Base-by-base conservation (phyloP, 1,284 basidiomycete genomes). In the Moniliella sp. region DNA sequence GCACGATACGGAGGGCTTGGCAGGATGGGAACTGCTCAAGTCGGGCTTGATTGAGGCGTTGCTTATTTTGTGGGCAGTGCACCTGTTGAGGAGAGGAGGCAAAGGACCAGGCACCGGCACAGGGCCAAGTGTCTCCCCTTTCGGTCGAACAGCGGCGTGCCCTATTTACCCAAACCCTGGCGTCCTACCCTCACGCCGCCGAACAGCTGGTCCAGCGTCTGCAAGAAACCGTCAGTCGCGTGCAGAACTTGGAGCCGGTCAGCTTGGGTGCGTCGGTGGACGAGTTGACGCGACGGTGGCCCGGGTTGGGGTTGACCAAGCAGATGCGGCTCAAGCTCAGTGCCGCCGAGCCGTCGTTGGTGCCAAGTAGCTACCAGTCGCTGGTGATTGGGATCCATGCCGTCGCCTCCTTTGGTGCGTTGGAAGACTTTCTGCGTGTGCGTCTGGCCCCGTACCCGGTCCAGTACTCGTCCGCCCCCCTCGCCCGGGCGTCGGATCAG, bases 21-120 rank as follows among this genome's bases (percentile, higher is more conserved):
- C 86, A 1, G 91, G 84, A 61, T 97, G 94, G 46, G 91, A 99
- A 64, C 64, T 97, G 25, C 65, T 93, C 34, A 78, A 91, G 51
- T 88, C 82, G 50, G 88, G 86, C 2, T 69, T 93, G 1, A 76
- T 94, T 1, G 83, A 91, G 45, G 75, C 75, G 2, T 61, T 97
- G 21, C 21, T 23, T n/a, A 23, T 23, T n/a, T 23, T 23, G 8
- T 23, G 7, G 21, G n/a, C n/a, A n/a, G n/a, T n/a, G n/a, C n/a
- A n/a, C n/a, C n/a, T n/a, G n/a, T n/a, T n/a, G n/a, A n/a, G n/a
- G n/a, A n/a, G n/a, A n/a, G n/a, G n/a, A n/a, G n/a, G n/a, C n/a
- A n/a, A n/a, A n/a, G n/a, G n/a, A n/a, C n/a, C n/a, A n/a, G n/a
- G n/a, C n/a, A n/a, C n/a, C n/a, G n/a, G n/a, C n/a, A n/a, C n/a